phyloP scores from a whole-genome alignment of 306 rosid species.

The Ochetophila trinervis region DNA sequence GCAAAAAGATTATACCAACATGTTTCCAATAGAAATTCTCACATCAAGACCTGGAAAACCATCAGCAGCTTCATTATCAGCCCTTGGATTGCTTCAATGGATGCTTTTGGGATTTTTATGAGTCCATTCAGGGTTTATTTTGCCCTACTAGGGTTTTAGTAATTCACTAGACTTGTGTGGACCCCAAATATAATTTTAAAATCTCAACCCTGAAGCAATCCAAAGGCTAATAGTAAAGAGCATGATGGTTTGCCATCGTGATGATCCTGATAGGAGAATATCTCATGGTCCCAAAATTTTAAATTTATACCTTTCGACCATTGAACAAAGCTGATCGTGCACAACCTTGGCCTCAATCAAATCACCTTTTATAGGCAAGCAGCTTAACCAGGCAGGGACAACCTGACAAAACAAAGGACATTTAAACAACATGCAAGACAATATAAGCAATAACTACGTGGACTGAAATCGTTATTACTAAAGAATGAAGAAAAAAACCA shows the following conservation, averaged over 20 bases:
- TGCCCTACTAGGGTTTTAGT: too few species aligned
- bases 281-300: not conserved
- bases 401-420: slow-evolving; percentile 37
- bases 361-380: slow-evolving; percentile 73
- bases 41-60: too few species aligned
- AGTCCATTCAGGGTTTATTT: too few species aligned
- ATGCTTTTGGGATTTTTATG: too few species aligned
- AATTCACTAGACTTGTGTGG: too few species aligned
- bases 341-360: slow-evolving; percentile 69
- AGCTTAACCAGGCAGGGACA: slow-evolving; percentile 69
- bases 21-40: not conserved
- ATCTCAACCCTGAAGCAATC: too few species aligned
- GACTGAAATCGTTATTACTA: not conserved
- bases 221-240: too few species aligned
- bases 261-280: not conserved
- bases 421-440: not conserved
- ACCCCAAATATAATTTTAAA: too few species aligned
- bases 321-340: slow-evolving; percentile 66
- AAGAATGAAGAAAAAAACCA: too few species aligned
- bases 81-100: too few species aligned
- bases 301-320: slow-evolving; percentile 61
- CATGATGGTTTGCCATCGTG: not conserved
- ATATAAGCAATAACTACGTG: not conserved
- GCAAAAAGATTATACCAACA: not conserved
- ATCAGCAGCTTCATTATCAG: too few species aligned